Evolutionary conservation across 352 stramenopile genomes (phyloP).

Genomic region (Phytophthora sp.): DNA sequence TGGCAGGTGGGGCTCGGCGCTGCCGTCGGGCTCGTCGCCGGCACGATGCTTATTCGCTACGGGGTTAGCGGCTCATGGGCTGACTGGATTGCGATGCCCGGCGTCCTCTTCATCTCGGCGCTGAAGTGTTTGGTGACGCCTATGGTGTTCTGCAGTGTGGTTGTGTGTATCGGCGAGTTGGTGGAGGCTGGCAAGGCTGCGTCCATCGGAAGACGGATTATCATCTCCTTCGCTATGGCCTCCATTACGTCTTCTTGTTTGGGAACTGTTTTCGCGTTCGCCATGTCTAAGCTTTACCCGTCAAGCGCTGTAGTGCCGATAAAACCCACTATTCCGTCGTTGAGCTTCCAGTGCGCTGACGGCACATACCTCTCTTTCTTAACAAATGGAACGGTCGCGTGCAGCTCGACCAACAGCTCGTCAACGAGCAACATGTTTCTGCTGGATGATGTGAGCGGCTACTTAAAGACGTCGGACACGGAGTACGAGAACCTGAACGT

Average conservation of each 20-base stretch:
- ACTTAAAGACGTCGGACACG: conserved; percentile 42
- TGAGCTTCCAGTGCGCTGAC: conserved; percentile 59
- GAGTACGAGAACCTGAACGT: conserved; percentile 56
- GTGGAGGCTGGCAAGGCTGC: conserved; percentile 60
- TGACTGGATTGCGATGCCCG: conserved; percentile 62
- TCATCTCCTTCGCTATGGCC: conserved; percentile 45
- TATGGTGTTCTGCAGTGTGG: conserved; percentile 74
- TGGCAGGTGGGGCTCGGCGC: conserved; percentile 55
- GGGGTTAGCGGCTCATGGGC: conserved; percentile 37
- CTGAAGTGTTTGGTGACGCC: conserved; percentile 74
- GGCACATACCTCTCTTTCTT: conserved; percentile 44
- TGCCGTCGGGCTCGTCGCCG: conserved; percentile 48
- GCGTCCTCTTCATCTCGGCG: conserved; percentile 64
- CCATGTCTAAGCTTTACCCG: conserved; percentile 45
- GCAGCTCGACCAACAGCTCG: conserved; percentile 41
- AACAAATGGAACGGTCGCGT: conserved; percentile 46
- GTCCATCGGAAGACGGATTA: conserved; percentile 54
- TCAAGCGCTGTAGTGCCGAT: conserved; percentile 33
- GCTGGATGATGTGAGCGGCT: conserved; percentile 60
- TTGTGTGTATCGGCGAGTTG: conserved; percentile 65
- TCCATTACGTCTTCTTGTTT: conserved; percentile 58
- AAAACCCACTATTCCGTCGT: conserved; percentile 23
- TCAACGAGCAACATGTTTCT: conserved; percentile 41
- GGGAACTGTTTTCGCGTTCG: conserved; percentile 49
- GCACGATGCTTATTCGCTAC: conserved; percentile 48